Conservation (phyloP, 345 rosid genomes). For the Eucalyptus tenuipes region DNA sequence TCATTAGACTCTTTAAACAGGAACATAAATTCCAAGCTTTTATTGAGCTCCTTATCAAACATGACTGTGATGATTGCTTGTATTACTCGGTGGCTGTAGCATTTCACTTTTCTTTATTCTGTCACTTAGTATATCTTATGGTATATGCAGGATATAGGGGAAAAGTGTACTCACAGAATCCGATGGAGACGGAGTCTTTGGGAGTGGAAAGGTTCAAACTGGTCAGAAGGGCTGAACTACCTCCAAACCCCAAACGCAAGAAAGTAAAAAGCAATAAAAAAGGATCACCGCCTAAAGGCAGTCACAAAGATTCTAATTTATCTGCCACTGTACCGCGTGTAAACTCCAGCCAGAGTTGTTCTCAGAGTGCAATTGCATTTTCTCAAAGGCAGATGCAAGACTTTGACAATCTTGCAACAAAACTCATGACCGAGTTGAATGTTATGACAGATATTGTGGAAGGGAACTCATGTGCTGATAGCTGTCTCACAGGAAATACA, state of each 20-base stretch:
- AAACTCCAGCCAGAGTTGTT: constrained; percentile 27
- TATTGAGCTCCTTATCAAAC: not conserved
- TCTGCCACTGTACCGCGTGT: constrained; percentile 4
- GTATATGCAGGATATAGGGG: constrained; percentile 40
- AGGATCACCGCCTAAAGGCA: constrained; percentile 13
- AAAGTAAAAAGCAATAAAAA: constrained; percentile 17
- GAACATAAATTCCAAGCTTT: not conserved
- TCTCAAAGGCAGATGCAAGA: constrained; percentile 70
- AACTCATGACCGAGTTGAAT: constrained; percentile 52
- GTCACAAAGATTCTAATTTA: constrained; percentile 21
- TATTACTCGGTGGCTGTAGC: not conserved
- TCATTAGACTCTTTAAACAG: not conserved
- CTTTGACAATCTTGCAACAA: constrained; percentile 38
- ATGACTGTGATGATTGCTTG: not conserved
- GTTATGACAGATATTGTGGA: constrained; percentile 48
- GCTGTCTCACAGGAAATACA: constrained; percentile 7
- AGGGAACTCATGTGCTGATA: constrained; percentile 25
- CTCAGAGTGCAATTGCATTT: constrained; percentile 65
- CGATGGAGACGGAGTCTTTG: constrained; percentile 13
- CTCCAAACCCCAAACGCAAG: constrained; percentile 9
- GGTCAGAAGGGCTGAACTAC: constrained; percentile 21
- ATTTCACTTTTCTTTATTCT: not conserved
- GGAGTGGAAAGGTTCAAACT: constrained; percentile 30
- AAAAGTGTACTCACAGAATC: constrained; percentile 37
- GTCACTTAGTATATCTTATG: not conserved